Conservation (phyloP, 2,329 filamentous ascomycete genomes). For the Stagonosporopsis chrysanthemi region DNA sequence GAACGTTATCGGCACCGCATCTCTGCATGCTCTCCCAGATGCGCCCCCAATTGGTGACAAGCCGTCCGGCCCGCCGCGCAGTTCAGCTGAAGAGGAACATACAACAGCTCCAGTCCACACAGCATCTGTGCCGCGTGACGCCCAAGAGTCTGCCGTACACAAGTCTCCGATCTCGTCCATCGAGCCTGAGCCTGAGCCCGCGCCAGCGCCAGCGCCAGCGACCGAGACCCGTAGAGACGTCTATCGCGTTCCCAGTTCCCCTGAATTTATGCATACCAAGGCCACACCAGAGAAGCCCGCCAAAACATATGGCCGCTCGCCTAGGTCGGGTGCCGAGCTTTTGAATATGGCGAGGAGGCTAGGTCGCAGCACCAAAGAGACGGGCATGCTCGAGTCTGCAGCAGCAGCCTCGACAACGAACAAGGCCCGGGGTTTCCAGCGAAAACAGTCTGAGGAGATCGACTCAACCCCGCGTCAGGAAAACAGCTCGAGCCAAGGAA, state of each 20-base stretch:
- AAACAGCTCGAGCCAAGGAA: not conserved
- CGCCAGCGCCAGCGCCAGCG: not conserved
- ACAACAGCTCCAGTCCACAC: not conserved
- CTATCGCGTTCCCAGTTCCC: slow-evolving; percentile 30
- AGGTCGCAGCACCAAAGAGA: not conserved
- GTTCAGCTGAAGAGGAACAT: not conserved
- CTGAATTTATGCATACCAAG: slow-evolving; percentile 22
- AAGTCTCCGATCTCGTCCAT: slow-evolving; percentile 18
- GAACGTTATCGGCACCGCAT: not conserved
- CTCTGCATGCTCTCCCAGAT: not conserved
- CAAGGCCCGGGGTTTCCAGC: slow-evolving; percentile 18
- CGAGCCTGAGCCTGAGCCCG: slow-evolving; percentile 7
- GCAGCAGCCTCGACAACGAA: slow-evolving; percentile 3
- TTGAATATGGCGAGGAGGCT: slow-evolving; percentile 21
- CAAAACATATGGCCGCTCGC: slow-evolving; percentile 26
- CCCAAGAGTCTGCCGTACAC: slow-evolving; percentile 11
- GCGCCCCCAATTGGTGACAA: not conserved
- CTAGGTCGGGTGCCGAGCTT: slow-evolving; percentile 19
- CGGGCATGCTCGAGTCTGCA: not conserved
- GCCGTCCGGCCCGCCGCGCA: not conserved
- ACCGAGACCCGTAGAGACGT: slow-evolving; percentile 20
- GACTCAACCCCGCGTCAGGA: slow-evolving; percentile 21
- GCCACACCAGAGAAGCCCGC: slow-evolving; percentile 15
- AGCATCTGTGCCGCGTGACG: not conserved
- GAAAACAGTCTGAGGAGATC: slow-evolving; percentile 20